Evolutionary conservation across 129 eudicot species (phyloP).

Genomic region (Gnaphalium uliginosum): DNA sequence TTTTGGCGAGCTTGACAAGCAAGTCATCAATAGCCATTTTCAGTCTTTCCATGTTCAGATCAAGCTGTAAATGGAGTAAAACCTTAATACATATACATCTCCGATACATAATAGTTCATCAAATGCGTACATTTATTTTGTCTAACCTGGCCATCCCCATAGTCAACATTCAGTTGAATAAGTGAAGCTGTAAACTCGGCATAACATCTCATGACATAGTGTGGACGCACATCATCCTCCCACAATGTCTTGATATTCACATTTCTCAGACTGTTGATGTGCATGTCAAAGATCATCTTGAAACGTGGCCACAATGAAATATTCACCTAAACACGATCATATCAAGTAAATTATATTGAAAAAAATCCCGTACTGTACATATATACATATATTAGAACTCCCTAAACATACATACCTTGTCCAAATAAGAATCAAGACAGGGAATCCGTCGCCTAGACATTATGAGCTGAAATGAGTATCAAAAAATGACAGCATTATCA

Average conservation of each 20-base stretch:
- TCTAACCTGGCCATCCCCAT: constrained; percentile 96
- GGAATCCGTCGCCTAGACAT: constrained; percentile 98
- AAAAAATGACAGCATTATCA: background rate
- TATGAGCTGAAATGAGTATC: constrained; percentile 57
- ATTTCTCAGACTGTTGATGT: constrained; percentile 78
- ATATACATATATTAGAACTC: background rate
- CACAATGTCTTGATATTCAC: constrained; percentile 83
- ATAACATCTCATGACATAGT: constrained; percentile 96
- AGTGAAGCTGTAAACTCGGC: constrained; percentile 98
- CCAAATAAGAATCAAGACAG: constrained; percentile 92
- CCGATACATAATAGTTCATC: background rate
- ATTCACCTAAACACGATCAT: constrained; percentile 61
- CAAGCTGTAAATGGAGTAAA: constrained; percentile 47
- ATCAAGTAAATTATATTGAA: constrained; percentile 2
- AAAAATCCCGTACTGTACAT: background rate
- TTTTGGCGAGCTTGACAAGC: constrained; percentile 77
- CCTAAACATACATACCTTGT: constrained; percentile 59
- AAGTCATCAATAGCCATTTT: constrained; percentile 90
- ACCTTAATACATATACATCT: background rate
- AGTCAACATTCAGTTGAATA: constrained; percentile 86
- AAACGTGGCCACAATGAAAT: constrained; percentile 94
- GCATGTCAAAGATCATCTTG: constrained; percentile 97
- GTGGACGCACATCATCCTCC: constrained; percentile 99
- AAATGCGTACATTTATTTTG: background rate
- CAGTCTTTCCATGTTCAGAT: constrained; percentile 84